Percentiles rank a stretch among this genome's conserved stretches.
Evolutionary conservation across 805 yeast genomes (phyloP).

Genomic region (Zygosaccharomyces gambellarensis): DNA sequence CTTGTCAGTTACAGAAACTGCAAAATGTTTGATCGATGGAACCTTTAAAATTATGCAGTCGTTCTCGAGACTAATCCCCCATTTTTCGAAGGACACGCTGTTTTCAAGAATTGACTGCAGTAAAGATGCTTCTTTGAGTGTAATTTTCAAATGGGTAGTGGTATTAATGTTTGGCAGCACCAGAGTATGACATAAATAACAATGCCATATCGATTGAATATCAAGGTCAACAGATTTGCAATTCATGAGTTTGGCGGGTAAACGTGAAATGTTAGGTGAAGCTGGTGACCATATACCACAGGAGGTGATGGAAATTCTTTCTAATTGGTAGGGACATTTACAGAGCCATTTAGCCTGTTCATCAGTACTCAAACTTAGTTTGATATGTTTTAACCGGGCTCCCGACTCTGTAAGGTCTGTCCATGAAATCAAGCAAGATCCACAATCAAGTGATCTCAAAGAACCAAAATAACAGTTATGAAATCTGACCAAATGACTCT

Average conservation of each 20-base stretch:
- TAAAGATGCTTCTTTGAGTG: constrained; percentile 12
- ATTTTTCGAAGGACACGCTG: neutral
- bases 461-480: constrained; percentile 19
- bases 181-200: constrained; percentile 17
- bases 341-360: constrained; percentile 23
- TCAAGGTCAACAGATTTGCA: constrained; percentile 6
- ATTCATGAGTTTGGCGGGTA: constrained; percentile 1
- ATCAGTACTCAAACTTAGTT: constrained; percentile 12
- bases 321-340: constrained; percentile 13
- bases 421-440: constrained; percentile 23
- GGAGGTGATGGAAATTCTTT: constrained; percentile 3
- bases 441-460: constrained; percentile 12
- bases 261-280: constrained; percentile 6
- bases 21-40: constrained; percentile 11
- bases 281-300: constrained; percentile 6
- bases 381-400: constrained; percentile 7
- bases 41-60: constrained; percentile 11
- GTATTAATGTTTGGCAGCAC: constrained; percentile 11
- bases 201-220: constrained; percentile 18
- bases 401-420: constrained; percentile 10
- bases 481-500: constrained; percentile 14
- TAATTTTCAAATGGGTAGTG: constrained; percentile 8
- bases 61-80: constrained; percentile 9
- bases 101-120: constrained; percentile 10
- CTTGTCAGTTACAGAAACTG: constrained; percentile 3